phyloP scores from a whole-genome alignment of 257 asterid species.

The Linderniella brevidens region DNA sequence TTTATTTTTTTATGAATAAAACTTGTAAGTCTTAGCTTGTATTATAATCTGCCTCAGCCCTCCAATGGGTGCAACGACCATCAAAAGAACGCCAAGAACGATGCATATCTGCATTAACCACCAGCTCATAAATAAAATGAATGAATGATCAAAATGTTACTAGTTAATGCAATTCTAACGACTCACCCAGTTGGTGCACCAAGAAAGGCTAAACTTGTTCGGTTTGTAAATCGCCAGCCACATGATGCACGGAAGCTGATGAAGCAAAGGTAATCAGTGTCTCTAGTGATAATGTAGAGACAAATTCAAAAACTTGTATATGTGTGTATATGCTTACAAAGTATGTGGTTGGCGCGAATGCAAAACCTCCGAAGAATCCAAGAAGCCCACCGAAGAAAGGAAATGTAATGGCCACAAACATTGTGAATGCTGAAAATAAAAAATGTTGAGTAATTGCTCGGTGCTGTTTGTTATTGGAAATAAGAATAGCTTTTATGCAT shows the following conservation, averaged over 20 bases:
- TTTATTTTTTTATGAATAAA: conserved; percentile 22
- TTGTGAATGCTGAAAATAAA: conserved; percentile 50
- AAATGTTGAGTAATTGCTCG: neutral
- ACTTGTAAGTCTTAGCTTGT: conserved; percentile 20
- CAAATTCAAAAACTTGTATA: neutral
- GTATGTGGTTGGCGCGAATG: conserved; percentile 93
- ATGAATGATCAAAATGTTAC: neutral
- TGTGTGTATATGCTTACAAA: conserved; percentile 31
- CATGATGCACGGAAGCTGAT: conserved; percentile 70
- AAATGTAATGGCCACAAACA: conserved; percentile 73
- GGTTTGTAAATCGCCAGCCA: conserved; percentile 72
- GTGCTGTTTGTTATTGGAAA: neutral
- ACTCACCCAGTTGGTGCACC: conserved; percentile 60
- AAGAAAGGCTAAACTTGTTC: conserved; percentile 38
- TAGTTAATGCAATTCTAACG: neutral
- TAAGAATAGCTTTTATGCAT: neutral
- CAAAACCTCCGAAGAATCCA: conserved; percentile 86
- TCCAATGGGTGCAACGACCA: conserved; percentile 29
- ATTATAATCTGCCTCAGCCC: conserved; percentile 29
- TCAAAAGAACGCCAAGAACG: neutral
- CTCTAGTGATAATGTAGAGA: neutral
- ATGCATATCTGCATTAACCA: neutral
- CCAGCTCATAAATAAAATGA: neutral
- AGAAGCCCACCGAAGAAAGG: conserved; percentile 94
- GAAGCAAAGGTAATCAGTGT: neutral